Conservation (phyloP, 2,329 filamentous ascomycete species). For the Colletotrichum zoysiae region DNA sequence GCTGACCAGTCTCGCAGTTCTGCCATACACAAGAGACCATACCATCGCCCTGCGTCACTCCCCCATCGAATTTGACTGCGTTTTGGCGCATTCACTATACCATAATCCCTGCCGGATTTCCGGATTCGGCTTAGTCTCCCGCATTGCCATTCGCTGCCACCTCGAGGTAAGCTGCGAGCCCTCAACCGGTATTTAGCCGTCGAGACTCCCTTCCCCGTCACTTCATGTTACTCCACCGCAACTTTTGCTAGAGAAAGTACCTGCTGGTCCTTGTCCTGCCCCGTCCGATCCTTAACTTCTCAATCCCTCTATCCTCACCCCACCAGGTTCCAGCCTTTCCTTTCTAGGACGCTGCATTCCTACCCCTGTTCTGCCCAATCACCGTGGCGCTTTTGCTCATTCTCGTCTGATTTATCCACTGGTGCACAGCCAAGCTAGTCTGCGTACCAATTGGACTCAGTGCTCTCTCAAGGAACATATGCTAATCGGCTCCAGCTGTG, state of each 20-base stretch:
- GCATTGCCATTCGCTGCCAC: conserved; percentile 6
- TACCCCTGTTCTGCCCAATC: conserved; percentile 30
- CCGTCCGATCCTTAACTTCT: conserved; percentile 15
- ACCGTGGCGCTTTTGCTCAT: conserved; percentile 8
- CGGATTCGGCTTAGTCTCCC: conserved; percentile 26
- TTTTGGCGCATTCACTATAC: conserved; percentile 30
- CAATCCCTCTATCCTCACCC: conserved; percentile 18
- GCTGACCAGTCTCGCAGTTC: conserved; percentile 37
- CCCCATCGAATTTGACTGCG: conserved; percentile 23
- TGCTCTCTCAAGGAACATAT: conserved; percentile 16
- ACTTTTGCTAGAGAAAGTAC: conserved; percentile 6
- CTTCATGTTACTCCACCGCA: conserved; percentile 12
- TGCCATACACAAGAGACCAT: conserved; percentile 22
- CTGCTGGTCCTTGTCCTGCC: neutral
- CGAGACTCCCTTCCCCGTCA: neutral
- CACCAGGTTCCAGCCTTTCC: conserved; percentile 7
- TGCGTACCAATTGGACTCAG: conserved; percentile 26
- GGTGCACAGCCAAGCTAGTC: conserved; percentile 22
- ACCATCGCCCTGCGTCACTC: conserved; percentile 28
- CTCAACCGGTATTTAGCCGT: conserved; percentile 35
- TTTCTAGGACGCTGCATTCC: neutral
- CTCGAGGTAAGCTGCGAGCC: conserved; percentile 38
- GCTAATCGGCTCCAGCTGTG: conserved; percentile 39
- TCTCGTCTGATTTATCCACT: conserved; percentile 23
- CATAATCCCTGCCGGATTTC: conserved; percentile 24